A percentile compares a stretch with the other conserved stretches of the same genome.
Conservation (phyloP, 1,139 yeast genomes). For the Yamadazyma friedrichii region DNA sequence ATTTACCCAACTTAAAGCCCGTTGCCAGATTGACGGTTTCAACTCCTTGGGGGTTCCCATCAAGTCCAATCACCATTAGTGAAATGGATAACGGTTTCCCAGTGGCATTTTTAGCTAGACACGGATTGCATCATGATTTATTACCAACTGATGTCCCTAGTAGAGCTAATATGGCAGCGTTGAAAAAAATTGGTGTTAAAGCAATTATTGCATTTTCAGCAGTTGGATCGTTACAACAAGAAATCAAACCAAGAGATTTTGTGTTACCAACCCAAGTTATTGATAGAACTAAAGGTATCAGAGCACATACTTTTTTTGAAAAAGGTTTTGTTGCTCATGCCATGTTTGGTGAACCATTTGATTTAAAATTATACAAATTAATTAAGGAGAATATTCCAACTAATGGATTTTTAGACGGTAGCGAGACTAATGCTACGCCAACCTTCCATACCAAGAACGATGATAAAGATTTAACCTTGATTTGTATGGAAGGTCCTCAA, state of each 20-base stretch:
- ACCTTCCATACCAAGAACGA: constrained; percentile 59
- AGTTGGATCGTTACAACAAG: constrained; percentile 89
- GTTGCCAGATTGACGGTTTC: constrained; percentile 77
- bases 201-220: constrained; percentile 93
- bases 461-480: constrained; percentile 72
- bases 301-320: constrained; percentile 89
- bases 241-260: constrained; percentile 90
- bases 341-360: constrained; percentile 96
- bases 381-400: constrained; percentile 57
- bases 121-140: constrained; percentile 85
- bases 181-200: constrained; percentile 81
- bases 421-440: constrained; percentile 36
- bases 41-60: constrained; percentile 98
- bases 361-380: constrained; percentile 63
- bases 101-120: constrained; percentile 93
- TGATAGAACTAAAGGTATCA: constrained; percentile 93
- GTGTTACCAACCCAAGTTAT: constrained; percentile 94
- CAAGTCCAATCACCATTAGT: constrained; percentile 89
- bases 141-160: constrained; percentile 92
- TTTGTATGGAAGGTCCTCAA: constrained; percentile 99
- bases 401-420: constrained; percentile 54
- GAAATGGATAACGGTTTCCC: constrained; percentile 74
- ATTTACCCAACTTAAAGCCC: constrained; percentile 76
- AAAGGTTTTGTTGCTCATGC: constrained; percentile 96
- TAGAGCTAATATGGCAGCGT: constrained; percentile 93